Base-by-base conservation (phyloP, 768 basidiomycete genomes). In the Mycena vitilis region DNA sequence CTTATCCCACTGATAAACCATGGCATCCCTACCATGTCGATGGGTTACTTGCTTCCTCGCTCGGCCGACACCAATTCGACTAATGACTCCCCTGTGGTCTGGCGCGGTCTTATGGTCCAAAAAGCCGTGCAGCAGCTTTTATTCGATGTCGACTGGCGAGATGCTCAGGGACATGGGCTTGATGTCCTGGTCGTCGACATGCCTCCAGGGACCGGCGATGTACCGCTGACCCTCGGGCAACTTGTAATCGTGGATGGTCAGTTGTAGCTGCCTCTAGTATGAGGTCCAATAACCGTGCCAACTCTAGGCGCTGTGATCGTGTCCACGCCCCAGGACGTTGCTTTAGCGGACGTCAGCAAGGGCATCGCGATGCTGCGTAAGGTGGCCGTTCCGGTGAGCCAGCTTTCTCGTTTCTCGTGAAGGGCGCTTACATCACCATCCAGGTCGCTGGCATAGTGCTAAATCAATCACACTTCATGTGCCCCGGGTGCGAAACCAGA, bases 91-190 rank as follows among this genome's bases (percentile, higher is more conserved):
- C 91, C 96, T 0, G 86, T 98, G 38, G 94, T 97, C 37, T 99
- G 97, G 97, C 87, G 97, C 30, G 97, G 97, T 3, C 86, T 98
- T 23, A 99, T 98, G 97, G 97, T 98, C 1, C 96, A 97, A 81
- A 98, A 98, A 76, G 96, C 96, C 30, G 95, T 96, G 0, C 96
- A 98, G 77, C 96, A 98, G 76, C 84, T 99, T 0, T 85, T 98
- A 1, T 98, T 99, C 74, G 95, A 98, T 71, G 95, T 98, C 7
- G 96, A 98, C 77, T 98, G 97, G 96, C 11, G 76, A 18, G 78
- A 78, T 8, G 77, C 74, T 13, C 82, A 82, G 2, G 81, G 81
- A 6, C 81, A 78, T 0, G 88, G 87, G 4, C 80, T 98, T 37
- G 97, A 99, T 73, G 84, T 95, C 0, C 84, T 99, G 18, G 93